Conservation (phyloP, 257 asterid genomes). For the Solanum chilense region DNA sequence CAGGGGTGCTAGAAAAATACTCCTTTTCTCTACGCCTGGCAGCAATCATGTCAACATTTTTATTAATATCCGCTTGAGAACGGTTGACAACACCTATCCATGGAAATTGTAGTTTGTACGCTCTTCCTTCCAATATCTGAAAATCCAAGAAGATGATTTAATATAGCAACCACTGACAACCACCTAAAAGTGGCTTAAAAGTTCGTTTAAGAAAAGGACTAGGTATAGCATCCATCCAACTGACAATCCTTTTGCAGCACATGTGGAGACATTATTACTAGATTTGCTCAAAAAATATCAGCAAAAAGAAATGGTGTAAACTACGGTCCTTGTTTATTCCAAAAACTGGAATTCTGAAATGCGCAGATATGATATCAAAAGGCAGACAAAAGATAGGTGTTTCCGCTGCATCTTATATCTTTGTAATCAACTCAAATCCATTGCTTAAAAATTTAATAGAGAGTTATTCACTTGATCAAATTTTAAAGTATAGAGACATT, state of each 20-base stretch:
- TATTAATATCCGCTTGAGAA: conserved; percentile 91
- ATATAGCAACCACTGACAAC: not conserved
- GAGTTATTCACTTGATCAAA: not conserved
- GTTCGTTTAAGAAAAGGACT: not conserved
- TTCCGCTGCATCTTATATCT: not conserved
- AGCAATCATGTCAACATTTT: conserved; percentile 93
- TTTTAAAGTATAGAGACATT: not conserved
- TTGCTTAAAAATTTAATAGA: not conserved
- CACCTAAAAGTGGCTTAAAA: not conserved
- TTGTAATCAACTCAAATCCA: not conserved
- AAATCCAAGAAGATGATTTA: conserved; percentile 7
- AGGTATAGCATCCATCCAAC: not conserved
- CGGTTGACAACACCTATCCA: conserved; percentile 99
- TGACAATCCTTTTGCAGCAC: not conserved
- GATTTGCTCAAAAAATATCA: not conserved
- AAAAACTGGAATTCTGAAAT: not conserved
- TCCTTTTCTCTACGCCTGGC: conserved; percentile 92
- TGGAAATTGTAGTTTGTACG: conserved; percentile 86
- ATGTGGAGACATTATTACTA: not conserved
- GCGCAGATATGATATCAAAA: not conserved
- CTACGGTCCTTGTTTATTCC: not conserved
- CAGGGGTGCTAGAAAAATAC: conserved; percentile 86
- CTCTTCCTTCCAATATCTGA: conserved; percentile 88
- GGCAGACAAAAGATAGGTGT: not conserved
- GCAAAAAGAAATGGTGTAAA: not conserved